phyloP scores from a whole-genome alignment of 768 basidiomycete species.

The Tubosaeta sp. region DNA sequence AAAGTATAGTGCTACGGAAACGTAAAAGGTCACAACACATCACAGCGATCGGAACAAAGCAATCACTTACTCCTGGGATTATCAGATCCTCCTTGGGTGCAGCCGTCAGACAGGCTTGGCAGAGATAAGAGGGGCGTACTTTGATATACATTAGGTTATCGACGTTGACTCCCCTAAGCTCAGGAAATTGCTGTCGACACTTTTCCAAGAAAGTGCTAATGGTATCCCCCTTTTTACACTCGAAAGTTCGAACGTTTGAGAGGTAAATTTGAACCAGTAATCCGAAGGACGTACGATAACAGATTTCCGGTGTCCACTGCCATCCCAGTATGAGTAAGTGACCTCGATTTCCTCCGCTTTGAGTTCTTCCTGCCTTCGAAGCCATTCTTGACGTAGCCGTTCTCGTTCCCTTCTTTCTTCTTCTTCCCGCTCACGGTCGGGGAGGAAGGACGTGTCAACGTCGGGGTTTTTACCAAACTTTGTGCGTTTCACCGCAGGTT shows the following conservation, averaged over 20 bases:
- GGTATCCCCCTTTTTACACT: conserved; percentile 96
- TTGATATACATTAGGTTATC: conserved; percentile 99
- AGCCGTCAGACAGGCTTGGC: conserved; percentile 5
- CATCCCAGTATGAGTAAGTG: conserved; percentile 97
- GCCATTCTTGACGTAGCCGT: conserved; percentile 85
- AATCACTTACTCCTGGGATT: conserved; percentile 78
- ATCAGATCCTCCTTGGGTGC: conserved; percentile 84
- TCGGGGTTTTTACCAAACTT: conserved; percentile 93
- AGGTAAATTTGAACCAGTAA: background rate
- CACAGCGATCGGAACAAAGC: background rate
- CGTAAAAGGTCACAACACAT: background rate
- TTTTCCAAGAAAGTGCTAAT: conserved; percentile 87
- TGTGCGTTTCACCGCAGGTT: conserved; percentile 58
- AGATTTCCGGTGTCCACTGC: conserved; percentile 91
- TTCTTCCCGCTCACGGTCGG: conserved; percentile 96
- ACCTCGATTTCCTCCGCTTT: conserved; percentile 81
- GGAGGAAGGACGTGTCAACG: conserved; percentile 97
- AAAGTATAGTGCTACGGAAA: conserved; percentile 87
- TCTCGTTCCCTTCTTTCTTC: conserved; percentile 87
- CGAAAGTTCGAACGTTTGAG: background rate
- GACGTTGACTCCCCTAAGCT: conserved; percentile 82
- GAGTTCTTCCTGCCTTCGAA: conserved; percentile 64
- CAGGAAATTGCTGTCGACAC: conserved; percentile 89
- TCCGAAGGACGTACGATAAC: conserved; percentile 60
- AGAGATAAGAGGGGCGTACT: conserved; percentile 38